Conservation (phyloP, 2,329 filamentous ascomycete genomes). For the Ascochyta rabiei region DNA sequence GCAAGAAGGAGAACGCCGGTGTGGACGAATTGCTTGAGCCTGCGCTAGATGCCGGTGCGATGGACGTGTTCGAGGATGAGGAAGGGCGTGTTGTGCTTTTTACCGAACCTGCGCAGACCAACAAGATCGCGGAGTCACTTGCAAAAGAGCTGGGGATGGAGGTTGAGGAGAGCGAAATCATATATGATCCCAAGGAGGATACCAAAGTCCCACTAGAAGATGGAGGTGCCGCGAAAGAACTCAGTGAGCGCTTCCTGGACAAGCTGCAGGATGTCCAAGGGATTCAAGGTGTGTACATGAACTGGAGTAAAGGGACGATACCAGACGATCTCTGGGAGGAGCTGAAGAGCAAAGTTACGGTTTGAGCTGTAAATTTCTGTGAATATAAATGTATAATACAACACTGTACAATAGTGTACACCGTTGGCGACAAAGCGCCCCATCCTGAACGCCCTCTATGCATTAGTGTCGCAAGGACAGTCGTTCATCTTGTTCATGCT, state of each 20-base stretch:
- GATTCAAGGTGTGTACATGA: constrained; percentile 81
- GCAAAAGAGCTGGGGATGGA: constrained; percentile 67
- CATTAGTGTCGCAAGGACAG: not conserved
- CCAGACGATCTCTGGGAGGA: constrained; percentile 49
- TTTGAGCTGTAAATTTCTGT: constrained; percentile 29
- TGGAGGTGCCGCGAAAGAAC: constrained; percentile 59
- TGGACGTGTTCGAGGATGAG: constrained; percentile 71
- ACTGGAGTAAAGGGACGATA: constrained; percentile 56
- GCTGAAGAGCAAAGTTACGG: constrained; percentile 44
- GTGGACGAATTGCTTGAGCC: constrained; percentile 77
- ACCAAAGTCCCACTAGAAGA: constrained; percentile 70
- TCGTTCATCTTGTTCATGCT: not conserved
- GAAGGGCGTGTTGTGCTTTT: constrained; percentile 74
- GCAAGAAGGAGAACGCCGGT: constrained; percentile 60
- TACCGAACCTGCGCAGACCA: constrained; percentile 70
- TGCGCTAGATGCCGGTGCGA: constrained; percentile 82
- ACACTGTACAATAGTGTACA: constrained; percentile 35
- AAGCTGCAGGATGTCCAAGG: constrained; percentile 72
- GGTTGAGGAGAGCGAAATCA: constrained; percentile 76
- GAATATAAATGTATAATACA: constrained; percentile 36
- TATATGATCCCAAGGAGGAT: constrained; percentile 84
- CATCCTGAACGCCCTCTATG: constrained; percentile 28
- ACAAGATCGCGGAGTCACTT: constrained; percentile 68
- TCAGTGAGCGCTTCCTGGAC: constrained; percentile 64
- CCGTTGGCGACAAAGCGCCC: constrained; percentile 4